Evolutionary conservation across 2,329 filamentous ascomycete genomes (phyloP), one percentile per base, ranked within the genome.

Genomic region (Fusarium setosum): DNA sequence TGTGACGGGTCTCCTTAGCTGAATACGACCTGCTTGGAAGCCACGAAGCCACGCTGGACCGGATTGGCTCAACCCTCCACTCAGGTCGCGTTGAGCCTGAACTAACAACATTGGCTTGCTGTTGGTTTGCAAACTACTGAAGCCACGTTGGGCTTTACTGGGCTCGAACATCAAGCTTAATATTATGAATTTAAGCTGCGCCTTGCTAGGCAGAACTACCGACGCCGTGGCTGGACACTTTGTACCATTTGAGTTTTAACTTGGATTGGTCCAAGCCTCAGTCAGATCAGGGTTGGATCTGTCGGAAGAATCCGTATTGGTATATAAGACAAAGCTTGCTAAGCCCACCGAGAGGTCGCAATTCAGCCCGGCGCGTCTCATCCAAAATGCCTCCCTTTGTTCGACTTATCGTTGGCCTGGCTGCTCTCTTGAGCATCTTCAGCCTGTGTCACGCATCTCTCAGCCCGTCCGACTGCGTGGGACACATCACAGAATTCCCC

Each of bases 401-500:
- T 21, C 55, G 8, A 34, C 6, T 24, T 17, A n/a, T 17, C 13
- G 24, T n/a, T 47, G 8, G 6, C 20, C 6, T 58, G n/a, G 32
- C 18, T 26, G 24, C 21, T 24, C n/a, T 58, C 35, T 15, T 40
- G 23, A 20, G 23, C 24, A 20, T 21, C 23, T 24, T 47, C 21
- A 13, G 13, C n/a, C n/a, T n/a, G 11, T 45, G 48, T 15, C 41
- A 32, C 20, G 57, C 20, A 21, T 23, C 38, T 24, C 17, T 49
- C 18, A 26, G n/a, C 17, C 31, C 57, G 9, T 32, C 44, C 12
- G 32, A 18, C 24, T 61, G 58, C 20, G 58, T 58, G n/a, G 58
- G 58, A 26, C 29, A 61, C 6, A 61, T 58, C 20, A 47, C 34
- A n/a, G 13, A 57, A 24, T 53, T 61, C 13, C 59, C 59, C 8